phyloP scores from a whole-genome alignment of 441 rosid species.

The Brassica hybrid region DNA sequence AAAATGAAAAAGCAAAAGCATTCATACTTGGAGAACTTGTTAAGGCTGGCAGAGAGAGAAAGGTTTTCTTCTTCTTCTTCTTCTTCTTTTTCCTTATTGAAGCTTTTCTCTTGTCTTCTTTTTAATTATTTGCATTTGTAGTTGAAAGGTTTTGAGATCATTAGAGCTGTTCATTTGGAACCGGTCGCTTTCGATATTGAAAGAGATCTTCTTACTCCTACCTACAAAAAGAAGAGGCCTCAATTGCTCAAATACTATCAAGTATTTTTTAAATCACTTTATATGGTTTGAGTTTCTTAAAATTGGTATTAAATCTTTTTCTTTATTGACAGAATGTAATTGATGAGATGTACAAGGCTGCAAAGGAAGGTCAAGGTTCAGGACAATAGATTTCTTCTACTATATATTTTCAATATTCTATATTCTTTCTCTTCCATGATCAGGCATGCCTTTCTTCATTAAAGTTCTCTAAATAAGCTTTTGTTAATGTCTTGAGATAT shows the following conservation, averaged over 20 bases:
- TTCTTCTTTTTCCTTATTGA: neutral
- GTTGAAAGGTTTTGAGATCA: slow-evolving; percentile 89
- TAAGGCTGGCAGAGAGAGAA: slow-evolving; percentile 69
- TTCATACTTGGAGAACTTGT: slow-evolving; percentile 70
- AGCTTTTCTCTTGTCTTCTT: neutral
- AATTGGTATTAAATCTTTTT: neutral
- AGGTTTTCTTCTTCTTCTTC: slow-evolving; percentile 52
- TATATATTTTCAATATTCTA: neutral
- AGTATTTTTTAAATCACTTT: slow-evolving; percentile 45
- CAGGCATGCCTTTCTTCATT: slow-evolving; percentile 2
- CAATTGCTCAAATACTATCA: slow-evolving; percentile 85
- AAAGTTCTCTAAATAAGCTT: slow-evolving; percentile 21
- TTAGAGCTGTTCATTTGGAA: slow-evolving; percentile 84
- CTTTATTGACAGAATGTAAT: slow-evolving; percentile 57
- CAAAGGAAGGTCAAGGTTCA: slow-evolving; percentile 49
- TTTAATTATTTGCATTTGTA: slow-evolving; percentile 38
- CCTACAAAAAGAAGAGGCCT: slow-evolving; percentile 95
- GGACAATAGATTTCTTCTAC: slow-evolving; percentile 31
- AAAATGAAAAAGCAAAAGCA: slow-evolving; percentile 67
- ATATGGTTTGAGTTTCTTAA: neutral
- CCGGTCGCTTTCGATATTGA: slow-evolving; percentile 88
- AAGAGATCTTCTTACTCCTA: slow-evolving; percentile 91
- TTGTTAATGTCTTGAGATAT: slow-evolving; percentile 18
- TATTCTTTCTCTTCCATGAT: slow-evolving; percentile 3
- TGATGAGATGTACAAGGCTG: slow-evolving; percentile 74